Conservation (phyloP, 1,139 yeast species). For the Torulaspora pretoriensis region DNA sequence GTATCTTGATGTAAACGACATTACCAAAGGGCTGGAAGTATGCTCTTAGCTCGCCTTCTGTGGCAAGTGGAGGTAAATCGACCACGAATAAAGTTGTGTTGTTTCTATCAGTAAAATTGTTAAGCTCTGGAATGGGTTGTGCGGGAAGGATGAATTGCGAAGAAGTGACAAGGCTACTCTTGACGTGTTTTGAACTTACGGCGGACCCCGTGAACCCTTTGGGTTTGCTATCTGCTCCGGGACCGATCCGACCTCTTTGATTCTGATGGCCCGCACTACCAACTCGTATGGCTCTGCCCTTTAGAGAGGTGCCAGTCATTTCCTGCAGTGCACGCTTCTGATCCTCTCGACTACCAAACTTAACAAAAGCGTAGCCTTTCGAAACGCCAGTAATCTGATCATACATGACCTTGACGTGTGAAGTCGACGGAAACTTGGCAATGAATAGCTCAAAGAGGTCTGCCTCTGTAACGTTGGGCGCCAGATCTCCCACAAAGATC, state of each 20-base stretch:
- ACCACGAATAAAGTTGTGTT: slow-evolving; percentile 76
- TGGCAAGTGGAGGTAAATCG: slow-evolving; percentile 56
- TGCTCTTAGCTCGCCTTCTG: slow-evolving; percentile 55
- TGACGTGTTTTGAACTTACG: slow-evolving; percentile 7
- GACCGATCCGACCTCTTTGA: slow-evolving; percentile 1
- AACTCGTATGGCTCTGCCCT: slow-evolving; percentile 70
- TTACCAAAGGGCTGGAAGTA: slow-evolving; percentile 64
- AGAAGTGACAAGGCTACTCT: slow-evolving; percentile 10
- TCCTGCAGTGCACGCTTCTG: slow-evolving; percentile 61
- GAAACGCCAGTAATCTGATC: slow-evolving; percentile 70
- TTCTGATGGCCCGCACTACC: slow-evolving; percentile 52
- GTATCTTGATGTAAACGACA: slow-evolving; percentile 62
- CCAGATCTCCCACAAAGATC: slow-evolving; percentile 73
- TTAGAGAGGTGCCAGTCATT: slow-evolving; percentile 72
- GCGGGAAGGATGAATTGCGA: slow-evolving; percentile 29
- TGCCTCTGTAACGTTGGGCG: slow-evolving; percentile 69
- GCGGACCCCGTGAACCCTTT: slow-evolving; percentile 4
- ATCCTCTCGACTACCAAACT: slow-evolving; percentile 60
- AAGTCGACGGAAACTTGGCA: slow-evolving; percentile 56
- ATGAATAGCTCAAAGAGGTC: slow-evolving; percentile 64
- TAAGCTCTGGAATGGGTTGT: slow-evolving; percentile 39
- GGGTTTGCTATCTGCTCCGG: slow-evolving; percentile 7
- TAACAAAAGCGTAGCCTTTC: slow-evolving; percentile 72
- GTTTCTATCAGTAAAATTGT: slow-evolving; percentile 56
- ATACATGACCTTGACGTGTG: slow-evolving; percentile 69